Conservation (phyloP, 2,329 filamentous ascomycete genomes). For the Fusarium torulosum region DNA sequence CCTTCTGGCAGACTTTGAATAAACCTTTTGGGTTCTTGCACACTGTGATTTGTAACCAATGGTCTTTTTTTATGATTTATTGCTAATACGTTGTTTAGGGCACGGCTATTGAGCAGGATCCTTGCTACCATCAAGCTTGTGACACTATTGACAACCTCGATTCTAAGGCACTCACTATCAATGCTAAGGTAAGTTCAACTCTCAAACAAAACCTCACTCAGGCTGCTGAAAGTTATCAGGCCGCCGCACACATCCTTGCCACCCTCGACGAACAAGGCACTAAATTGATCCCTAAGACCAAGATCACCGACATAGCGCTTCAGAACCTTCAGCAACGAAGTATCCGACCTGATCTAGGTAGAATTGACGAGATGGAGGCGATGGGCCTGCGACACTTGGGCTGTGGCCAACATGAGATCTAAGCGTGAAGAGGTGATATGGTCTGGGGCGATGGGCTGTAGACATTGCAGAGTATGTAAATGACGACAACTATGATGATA, state of each 20-base stretch:
- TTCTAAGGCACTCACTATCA: conserved; percentile 49
- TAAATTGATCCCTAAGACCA: conserved; percentile 45
- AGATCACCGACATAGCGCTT: conserved; percentile 26
- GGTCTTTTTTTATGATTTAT: no score
- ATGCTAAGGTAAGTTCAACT: conserved; percentile 36
- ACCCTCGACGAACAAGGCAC: conserved; percentile 43
- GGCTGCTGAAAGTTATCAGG: conserved; percentile 10
- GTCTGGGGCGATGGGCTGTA: no score
- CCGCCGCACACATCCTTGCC: conserved; percentile 62
- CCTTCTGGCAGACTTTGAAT: conserved; percentile 48
- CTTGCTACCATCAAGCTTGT: conserved; percentile 52
- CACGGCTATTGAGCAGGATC: conserved; percentile 40
- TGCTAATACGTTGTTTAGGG: not conserved
- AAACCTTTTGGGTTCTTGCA: conserved; percentile 43
- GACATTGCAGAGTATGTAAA: no score
- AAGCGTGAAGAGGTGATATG: no score
- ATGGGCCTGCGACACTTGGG: conserved; percentile 53
- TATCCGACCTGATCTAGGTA: conserved; percentile 33
- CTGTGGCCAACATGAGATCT: conserved; percentile 48
- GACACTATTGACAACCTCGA: conserved; percentile 55
- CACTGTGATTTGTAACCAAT: conserved; percentile 3
- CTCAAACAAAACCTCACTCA: fast-evolving
- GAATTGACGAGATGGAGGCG: conserved; percentile 52
- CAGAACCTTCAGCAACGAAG: conserved; percentile 30
- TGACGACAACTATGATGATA: no score